Conservation (phyloP, 108 stramenopile genomes). For the Nitzschia sp. region DNA sequence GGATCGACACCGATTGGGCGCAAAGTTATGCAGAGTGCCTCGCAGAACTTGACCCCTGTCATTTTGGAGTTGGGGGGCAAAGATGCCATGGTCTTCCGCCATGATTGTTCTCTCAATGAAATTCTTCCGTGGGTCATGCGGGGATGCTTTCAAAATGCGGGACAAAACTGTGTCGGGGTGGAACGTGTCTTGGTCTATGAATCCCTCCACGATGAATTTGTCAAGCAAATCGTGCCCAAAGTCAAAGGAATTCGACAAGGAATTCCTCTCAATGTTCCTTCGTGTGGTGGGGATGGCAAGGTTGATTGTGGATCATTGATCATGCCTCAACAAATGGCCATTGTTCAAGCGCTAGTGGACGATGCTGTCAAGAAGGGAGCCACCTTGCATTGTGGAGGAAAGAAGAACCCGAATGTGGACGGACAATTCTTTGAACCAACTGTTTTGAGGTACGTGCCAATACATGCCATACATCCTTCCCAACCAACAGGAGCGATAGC, state of each 20-base stretch:
- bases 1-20: conserved; percentile 93
- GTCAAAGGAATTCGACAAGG: conserved; percentile 82
- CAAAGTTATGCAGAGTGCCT: conserved; percentile 90
- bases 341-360: conserved; percentile 90
- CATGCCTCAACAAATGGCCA: conserved; percentile 80
- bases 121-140: conserved; percentile 92
- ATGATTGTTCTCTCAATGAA: conserved; percentile 82
- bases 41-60: conserved; percentile 92
- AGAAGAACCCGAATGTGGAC: conserved; percentile 49
- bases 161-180: conserved; percentile 98
- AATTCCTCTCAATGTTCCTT: conserved; percentile 59
- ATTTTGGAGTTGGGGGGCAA: conserved; percentile 99
- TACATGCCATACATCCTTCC: too few relatives aligned
- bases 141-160: conserved; percentile 96
- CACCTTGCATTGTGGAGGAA: conserved; percentile 88
- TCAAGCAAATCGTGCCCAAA: conserved; percentile 50
- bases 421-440: conserved; percentile 98
- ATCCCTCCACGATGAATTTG: conserved; percentile 72
- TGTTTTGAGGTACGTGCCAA: conserved; percentile 71
- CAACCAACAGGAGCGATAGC: too few relatives aligned
- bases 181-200: conserved; percentile 98
- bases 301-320: conserved; percentile 96
- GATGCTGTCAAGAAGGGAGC: conserved; percentile 98
- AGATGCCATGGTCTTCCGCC: conserved; percentile 97
- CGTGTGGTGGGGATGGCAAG: conserved; percentile 57